phyloP scores from a whole-genome alignment of 2,329 filamentous ascomycete genomes.

The Epicoccum nigrum region DNA sequence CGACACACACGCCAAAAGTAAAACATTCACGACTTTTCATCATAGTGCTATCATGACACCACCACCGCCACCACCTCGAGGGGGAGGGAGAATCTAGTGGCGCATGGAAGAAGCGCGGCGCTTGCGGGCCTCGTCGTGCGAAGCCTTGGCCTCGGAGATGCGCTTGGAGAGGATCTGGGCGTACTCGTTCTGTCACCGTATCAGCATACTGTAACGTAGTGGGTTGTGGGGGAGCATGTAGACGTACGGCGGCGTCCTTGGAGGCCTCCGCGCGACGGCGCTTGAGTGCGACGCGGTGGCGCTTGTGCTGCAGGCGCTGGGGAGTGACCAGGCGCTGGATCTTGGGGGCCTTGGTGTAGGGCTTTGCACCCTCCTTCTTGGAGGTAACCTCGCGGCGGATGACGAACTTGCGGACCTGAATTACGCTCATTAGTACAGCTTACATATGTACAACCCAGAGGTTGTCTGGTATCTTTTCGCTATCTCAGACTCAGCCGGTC shows the following conservation, averaged over 20 bases:
- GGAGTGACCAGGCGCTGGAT: constrained; percentile 99
- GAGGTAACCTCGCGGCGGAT: constrained; percentile 97
- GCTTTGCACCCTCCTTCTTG: constrained; percentile 95
- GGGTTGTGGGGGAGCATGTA: background rate
- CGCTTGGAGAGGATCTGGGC: constrained; percentile 95
- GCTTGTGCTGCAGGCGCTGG: constrained; percentile 99
- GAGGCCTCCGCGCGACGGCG: constrained; percentile 94
- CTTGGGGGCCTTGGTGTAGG: constrained; percentile 99
- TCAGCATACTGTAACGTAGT: constrained; percentile 15
- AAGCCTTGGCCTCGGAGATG: constrained; percentile 92
- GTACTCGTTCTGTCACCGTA: constrained; percentile 82
- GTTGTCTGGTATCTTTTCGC: background rate
- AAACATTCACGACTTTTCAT: constrained; percentile 44
- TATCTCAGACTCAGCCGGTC: constrained; percentile 57
- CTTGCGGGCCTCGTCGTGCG: constrained; percentile 94
- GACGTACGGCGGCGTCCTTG: constrained; percentile 96
- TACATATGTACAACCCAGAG: constrained; percentile 7
- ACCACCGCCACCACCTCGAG: too few species aligned
- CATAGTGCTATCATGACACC: constrained; percentile 39
- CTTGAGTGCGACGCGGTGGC: constrained; percentile 97
- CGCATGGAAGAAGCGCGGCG: constrained; percentile 82
- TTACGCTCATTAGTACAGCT: constrained; percentile 31
- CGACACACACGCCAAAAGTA: constrained; percentile 46
- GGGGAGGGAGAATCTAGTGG: constrained; percentile 38
- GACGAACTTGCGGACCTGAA: constrained; percentile 97